Percentiles rank a stretch among this genome's conserved stretches.
Conservation (phyloP, 1,139 yeast genomes). For the Schizosaccharomyces versatilis region DNA sequence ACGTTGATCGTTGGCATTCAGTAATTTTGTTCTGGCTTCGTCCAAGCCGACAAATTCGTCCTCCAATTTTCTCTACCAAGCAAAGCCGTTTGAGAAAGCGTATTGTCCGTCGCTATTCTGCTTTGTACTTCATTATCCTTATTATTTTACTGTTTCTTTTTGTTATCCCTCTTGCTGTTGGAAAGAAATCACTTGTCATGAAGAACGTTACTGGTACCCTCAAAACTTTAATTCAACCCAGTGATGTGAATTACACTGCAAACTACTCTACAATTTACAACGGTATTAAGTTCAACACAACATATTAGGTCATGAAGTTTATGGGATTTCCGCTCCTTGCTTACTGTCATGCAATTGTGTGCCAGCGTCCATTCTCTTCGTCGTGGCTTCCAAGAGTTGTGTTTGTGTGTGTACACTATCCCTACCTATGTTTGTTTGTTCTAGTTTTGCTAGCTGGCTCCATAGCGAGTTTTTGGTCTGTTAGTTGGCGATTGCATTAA, state of each 20-base stretch:
- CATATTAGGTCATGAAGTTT: neutral
- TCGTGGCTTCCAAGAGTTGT: no score
- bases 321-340: no score
- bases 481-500: no score
- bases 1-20: constrained; percentile 93
- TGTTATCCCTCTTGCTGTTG: constrained; percentile 64
- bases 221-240: neutral
- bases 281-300: neutral
- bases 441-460: no score
- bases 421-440: no score
- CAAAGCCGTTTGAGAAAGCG: constrained; percentile 95
- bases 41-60: constrained; percentile 94
- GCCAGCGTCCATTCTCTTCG: no score
- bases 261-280: neutral
- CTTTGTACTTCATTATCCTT: constrained; percentile 54
- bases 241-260: neutral
- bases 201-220: neutral
- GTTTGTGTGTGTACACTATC: no score
- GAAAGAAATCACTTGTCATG: neutral
- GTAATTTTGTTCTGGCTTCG: constrained; percentile 96
- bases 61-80: constrained; percentile 92
- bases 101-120: constrained; percentile 88
- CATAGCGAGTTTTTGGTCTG: no score
- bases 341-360: no score
- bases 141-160: constrained; percentile 51